These are phyloP conservation scores for Marasmius sp. DNA, from an alignment of 1,284 basidiomycete species.

Conservation along the genomic window DNA sequence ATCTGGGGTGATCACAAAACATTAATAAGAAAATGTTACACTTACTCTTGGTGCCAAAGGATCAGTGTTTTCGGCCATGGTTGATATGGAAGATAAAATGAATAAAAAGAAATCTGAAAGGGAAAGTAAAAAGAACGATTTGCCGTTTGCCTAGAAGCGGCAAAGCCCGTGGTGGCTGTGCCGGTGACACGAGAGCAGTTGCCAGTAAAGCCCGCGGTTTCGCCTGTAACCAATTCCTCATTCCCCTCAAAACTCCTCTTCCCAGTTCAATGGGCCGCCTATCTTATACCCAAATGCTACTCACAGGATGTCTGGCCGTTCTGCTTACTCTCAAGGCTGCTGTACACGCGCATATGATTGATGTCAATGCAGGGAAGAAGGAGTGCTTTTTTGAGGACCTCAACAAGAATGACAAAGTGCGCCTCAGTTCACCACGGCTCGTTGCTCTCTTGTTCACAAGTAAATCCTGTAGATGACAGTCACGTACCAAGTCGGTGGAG, in stretches of 20 bases:
- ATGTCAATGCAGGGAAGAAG: conserved; percentile 76
- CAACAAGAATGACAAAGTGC: conserved; percentile 90
- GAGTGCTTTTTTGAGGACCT: conserved; percentile 99
- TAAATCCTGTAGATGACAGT: conserved; percentile 84
- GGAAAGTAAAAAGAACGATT: conserved; percentile 28
- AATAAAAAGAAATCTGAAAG: conserved; percentile 26
- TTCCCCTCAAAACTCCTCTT: conserved; percentile 5
- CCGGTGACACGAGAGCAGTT: neutral
- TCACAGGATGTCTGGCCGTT: conserved; percentile 38
- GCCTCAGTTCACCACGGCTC: conserved; percentile 1
- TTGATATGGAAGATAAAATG: conserved; percentile 17
- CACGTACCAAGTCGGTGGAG: conserved; percentile 97
- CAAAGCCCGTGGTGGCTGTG: conserved; percentile 5
- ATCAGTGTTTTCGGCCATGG: conserved; percentile 64
- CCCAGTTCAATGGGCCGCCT: conserved; percentile 34
- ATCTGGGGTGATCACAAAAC: neutral
- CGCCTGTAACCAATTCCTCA: conserved; percentile 13
- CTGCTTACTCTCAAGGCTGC: conserved; percentile 43
- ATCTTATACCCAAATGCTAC: conserved; percentile 31
- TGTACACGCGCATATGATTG: conserved; percentile 65
- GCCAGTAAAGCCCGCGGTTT: neutral
- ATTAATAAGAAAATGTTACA: conserved; percentile 16
- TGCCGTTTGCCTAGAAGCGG: conserved; percentile 4
- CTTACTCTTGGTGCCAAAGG: conserved; percentile 71
- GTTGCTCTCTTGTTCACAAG: neutral